Conservation (phyloP, 2,329 filamentous ascomycete genomes). For the Byssochlamys sp. region DNA sequence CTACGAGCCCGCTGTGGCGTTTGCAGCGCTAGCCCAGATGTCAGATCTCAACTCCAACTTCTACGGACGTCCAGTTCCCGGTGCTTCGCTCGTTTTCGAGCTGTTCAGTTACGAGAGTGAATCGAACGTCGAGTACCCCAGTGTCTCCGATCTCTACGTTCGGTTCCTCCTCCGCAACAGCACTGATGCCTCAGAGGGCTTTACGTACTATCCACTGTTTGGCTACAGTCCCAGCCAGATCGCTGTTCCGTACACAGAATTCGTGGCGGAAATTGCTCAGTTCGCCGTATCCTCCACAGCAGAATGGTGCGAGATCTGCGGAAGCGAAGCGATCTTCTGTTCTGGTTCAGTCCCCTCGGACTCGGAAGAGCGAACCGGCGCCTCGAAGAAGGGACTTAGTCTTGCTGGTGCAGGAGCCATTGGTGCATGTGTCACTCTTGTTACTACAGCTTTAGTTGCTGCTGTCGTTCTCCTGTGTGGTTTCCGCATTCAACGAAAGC, state of each 20-base stretch:
- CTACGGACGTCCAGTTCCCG: conserved; percentile 40
- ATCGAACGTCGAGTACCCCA: conserved; percentile 28
- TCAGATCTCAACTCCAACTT: conserved; percentile 34
- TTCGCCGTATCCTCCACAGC: conserved; percentile 36
- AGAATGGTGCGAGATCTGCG: conserved; percentile 47
- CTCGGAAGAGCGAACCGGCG: not conserved
- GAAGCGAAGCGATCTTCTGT: conserved; percentile 43
- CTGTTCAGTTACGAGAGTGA: conserved; percentile 37
- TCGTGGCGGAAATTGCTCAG: conserved; percentile 35
- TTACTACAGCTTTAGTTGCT: conserved; percentile 33
- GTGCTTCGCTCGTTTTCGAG: conserved; percentile 44
- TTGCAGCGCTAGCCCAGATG: conserved; percentile 40
- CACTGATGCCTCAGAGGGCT: conserved; percentile 28
- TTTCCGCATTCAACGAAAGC: conserved; percentile 35
- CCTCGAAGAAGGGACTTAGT: conserved; percentile 19
- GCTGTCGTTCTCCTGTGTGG: conserved; percentile 36
- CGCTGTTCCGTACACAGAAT: conserved; percentile 43
- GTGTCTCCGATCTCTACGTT: conserved; percentile 41
- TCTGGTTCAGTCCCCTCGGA: conserved; percentile 25
- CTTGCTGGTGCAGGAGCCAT: conserved; percentile 47
- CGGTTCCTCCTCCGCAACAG: conserved; percentile 51
- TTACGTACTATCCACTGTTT: conserved; percentile 43
- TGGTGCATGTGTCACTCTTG: conserved; percentile 45
- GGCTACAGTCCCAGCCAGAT: conserved; percentile 36
- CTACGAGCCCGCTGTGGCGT: conserved; percentile 41